phyloP scores from a whole-genome alignment of 2,329 filamentous ascomycete species.

The Colletotrichum abscissum region DNA sequence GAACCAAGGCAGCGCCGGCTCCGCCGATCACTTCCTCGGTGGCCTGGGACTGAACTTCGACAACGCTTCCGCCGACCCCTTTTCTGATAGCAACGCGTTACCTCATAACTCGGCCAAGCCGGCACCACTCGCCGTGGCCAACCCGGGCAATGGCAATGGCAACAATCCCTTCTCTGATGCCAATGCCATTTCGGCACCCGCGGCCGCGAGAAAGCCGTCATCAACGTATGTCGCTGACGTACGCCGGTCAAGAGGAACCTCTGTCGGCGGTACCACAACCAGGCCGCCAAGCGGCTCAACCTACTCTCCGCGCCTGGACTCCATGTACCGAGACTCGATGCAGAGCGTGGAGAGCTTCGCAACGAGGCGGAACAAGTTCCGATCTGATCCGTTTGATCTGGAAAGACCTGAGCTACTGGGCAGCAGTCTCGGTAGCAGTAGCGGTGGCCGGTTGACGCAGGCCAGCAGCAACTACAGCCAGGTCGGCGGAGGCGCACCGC shows the following conservation, averaged over 20 bases:
- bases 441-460: conserved; percentile 43
- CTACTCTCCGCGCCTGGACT: conserved; percentile 44
- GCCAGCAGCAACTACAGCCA: conserved; percentile 44
- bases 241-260: conserved; percentile 61
- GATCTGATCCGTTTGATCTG: conserved; percentile 74
- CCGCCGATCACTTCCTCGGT: conserved; percentile 52
- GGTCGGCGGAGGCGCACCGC: conserved; percentile 32
- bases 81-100: conserved; percentile 59
- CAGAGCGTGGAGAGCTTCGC: conserved; percentile 56
- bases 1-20: conserved; percentile 47
- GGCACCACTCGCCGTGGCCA: conserved; percentile 46
- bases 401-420: conserved; percentile 61
- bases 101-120: conserved; percentile 52
- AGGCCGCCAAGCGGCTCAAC: conserved; percentile 41
- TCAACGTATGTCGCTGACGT: conserved; percentile 59
- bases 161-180: conserved; percentile 61
- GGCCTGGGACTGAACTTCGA: conserved; percentile 52
- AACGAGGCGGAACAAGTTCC: conserved; percentile 65
- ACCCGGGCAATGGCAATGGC: conserved; percentile 36
- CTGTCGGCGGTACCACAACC: conserved; percentile 46
- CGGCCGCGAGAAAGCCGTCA: conserved; percentile 44
- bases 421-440: neutral
- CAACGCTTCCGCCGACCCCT: conserved; percentile 51
- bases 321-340: conserved; percentile 54
- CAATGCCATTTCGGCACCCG: conserved; percentile 52